These are phyloP conservation scores for Fraxinus sp. DNA, from an alignment of 305 asterid species.

Conservation along the genomic window DNA sequence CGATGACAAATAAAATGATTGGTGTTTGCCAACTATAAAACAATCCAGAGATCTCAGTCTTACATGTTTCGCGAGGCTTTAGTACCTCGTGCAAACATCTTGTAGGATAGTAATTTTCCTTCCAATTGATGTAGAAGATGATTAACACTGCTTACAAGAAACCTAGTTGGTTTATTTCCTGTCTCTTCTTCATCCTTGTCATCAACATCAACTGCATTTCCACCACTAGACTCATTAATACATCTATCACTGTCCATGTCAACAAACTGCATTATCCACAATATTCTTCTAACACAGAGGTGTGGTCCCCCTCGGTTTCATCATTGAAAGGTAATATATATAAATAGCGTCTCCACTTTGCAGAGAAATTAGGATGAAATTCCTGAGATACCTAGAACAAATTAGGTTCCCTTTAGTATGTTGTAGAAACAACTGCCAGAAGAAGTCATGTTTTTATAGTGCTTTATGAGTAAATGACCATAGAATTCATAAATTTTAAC, in stretches of 20 bases:
- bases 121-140: slow-evolving; percentile 67
- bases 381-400: slow-evolving; percentile 67
- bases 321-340: slow-evolving; percentile 74
- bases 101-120: slow-evolving; percentile 81
- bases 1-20: neutral
- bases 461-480: neutral
- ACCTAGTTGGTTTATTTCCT: slow-evolving; percentile 53
- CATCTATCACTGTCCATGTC: slow-evolving; percentile 29
- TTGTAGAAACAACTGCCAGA: neutral
- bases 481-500: slow-evolving; percentile 13
- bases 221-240: slow-evolving; percentile 29
- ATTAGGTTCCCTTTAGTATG: slow-evolving; percentile 18
- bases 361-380: slow-evolving; percentile 95
- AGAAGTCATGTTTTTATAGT: slow-evolving; percentile 17
- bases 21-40: neutral
- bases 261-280: slow-evolving; percentile 30
- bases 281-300: slow-evolving; percentile 26
- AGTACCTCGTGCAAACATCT: slow-evolving; percentile 93
- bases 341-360: slow-evolving; percentile 90
- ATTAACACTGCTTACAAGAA: slow-evolving; percentile 68
- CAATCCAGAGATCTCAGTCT: slow-evolving; percentile 22
- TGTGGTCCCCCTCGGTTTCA: slow-evolving; percentile 33
- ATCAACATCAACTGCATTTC: slow-evolving; percentile 27
- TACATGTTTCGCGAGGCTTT: slow-evolving; percentile 85
- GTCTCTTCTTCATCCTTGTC: slow-evolving; percentile 36